A percentile compares a stretch with the other conserved stretches of the same genome.
These are phyloP conservation scores for Diaporthe australafricana DNA, from an alignment of 2,329 filamentous ascomycete genomes.

Conservation along the genomic window DNA sequence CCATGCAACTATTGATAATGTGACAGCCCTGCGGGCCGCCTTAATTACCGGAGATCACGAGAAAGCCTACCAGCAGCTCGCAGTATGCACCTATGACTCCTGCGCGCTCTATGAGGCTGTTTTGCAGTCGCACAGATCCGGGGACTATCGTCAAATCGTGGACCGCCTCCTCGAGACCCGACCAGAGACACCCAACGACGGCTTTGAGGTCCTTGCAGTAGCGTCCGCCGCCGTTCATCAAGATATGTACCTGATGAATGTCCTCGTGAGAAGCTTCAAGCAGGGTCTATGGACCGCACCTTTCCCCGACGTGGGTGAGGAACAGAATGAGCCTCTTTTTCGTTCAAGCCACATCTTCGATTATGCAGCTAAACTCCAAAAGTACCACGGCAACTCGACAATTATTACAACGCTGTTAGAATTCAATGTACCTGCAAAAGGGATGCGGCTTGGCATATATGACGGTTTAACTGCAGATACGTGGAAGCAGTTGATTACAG, in stretches of 20 bases:
- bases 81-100: not conserved
- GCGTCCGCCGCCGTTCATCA: not conserved
- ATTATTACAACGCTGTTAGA: not conserved
- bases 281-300: not conserved
- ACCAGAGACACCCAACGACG: not conserved
- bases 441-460: accelerated
- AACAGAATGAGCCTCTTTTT: not conserved
- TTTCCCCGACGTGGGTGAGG: not conserved
- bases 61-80: not conserved
- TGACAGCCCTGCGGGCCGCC: not conserved
- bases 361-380: accelerated
- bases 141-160: not conserved
- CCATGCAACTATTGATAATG: not conserved
- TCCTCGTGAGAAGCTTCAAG: not conserved
- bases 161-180: not conserved
- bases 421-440: not conserved
- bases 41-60: not conserved
- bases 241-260: not conserved
- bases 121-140: no score
- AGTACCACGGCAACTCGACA: no score
- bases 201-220: not conserved
- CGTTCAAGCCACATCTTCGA: not conserved
- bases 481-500: not conserved
- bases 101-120: not conserved
- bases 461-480: not conserved